Conservation (phyloP, 345 rosid genomes). For the Isatis tinctoria region DNA sequence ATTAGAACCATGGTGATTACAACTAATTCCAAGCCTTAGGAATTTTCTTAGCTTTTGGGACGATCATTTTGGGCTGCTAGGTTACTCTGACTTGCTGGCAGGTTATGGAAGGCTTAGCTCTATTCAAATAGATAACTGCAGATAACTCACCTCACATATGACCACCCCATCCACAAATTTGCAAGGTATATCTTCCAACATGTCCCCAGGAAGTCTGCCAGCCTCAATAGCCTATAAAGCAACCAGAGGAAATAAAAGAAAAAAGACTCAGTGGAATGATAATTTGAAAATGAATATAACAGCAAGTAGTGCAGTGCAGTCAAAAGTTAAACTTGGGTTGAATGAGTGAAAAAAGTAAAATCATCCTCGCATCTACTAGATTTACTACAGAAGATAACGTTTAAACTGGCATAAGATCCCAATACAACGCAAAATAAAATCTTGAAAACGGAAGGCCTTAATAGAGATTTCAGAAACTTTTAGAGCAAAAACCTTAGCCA, state of each 20-base stretch:
- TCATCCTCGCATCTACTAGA: neutral
- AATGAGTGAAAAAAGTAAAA: neutral
- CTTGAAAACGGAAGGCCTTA: neutral
- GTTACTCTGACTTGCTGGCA: constrained; percentile 2
- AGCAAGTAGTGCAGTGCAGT: neutral
- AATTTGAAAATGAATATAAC: neutral
- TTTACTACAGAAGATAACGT: neutral
- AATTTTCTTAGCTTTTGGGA: neutral
- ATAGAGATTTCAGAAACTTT: neutral
- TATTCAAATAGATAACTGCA: neutral
- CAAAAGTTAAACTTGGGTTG: neutral
- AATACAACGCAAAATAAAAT: neutral
- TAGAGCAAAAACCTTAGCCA: neutral
- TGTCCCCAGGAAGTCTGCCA: constrained; percentile 82
- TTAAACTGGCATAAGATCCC: neutral
- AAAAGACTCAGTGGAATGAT: neutral
- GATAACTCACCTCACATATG: constrained; percentile 70
- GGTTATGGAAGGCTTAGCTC: neutral
- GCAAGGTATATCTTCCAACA: constrained; percentile 71
- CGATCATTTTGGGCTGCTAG: constrained; percentile 1
- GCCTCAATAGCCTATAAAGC: constrained; percentile 76
- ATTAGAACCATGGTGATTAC: neutral
- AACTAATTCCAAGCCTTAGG: neutral
- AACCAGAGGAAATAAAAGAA: neutral
- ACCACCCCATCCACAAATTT: constrained; percentile 70